Base-by-base conservation (phyloP, 192 early-diverging fungal genomes). In the Coemansia javaensis region DNA sequence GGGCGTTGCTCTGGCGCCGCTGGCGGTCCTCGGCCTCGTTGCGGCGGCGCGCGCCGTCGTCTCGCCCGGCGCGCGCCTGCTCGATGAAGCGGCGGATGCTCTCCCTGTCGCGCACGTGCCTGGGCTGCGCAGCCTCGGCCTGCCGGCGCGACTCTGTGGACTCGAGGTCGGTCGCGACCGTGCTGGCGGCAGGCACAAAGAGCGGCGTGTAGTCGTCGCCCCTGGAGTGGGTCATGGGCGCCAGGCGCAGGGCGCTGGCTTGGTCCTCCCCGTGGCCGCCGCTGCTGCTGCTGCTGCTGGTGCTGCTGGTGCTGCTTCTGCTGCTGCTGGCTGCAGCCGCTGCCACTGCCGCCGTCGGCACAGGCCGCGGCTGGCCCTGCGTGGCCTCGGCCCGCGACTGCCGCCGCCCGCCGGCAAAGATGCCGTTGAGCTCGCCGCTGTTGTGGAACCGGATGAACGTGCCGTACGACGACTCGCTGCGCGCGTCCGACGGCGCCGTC, bases 381-480 rank as follows among this genome's bases (percentile, higher is more conserved):
- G n/a, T n/a, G 28, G 21, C 32, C 13, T 13, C 17, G 9, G 34
- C 15, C 23, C 22, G 23, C 13, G n/a, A 13, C 21, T 21, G 46
- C 22, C 22, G 14, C 22, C 22, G 33, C 8, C 32, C 59, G 0
- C 54, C n/a, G 1, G 40, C 42, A 23, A 50, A 56, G 2, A 73
- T 62, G 32, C 51, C 63, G 25, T 52, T 73, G 40, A 73, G 69
- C 46, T 73, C 69, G 38, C 69, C 69, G 38, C 69, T 73, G 32
- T 56, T 52, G 41, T 73, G 69, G 53, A 66, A 73, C 15, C 69
- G 61, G n/a, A 73, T 40, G 58, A 73, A 73, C 11, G 63, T 60
- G 40, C 69, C 69, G 31, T 73, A 73, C 18, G 69, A 73, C 14
- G 69, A 66, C 40, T 66, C 58, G 13, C 62, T 33, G 40, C 47